Conservation (phyloP, 1,139 yeast species). For the Kluyveromyces sp. region DNA sequence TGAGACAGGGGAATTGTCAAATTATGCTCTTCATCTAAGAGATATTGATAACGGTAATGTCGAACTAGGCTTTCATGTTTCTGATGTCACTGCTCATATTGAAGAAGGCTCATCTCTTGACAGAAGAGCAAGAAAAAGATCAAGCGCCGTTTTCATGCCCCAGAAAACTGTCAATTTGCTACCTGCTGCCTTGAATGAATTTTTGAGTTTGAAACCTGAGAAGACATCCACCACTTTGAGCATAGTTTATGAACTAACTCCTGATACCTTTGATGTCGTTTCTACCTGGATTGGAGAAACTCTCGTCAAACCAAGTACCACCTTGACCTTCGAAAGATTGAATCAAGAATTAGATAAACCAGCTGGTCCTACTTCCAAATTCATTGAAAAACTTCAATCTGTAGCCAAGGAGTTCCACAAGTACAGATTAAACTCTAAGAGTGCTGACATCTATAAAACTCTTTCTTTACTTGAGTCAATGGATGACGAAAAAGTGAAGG, state of each 20-base stretch:
- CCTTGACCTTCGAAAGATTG: conserved; percentile 19
- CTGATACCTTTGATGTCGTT: conserved; percentile 64
- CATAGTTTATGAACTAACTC: conserved; percentile 74
- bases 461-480: conserved; percentile 69
- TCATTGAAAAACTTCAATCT: conserved; percentile 20
- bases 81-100: conserved; percentile 69
- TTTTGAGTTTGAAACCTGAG: conserved; percentile 57
- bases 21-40: conserved; percentile 77
- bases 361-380: conserved; percentile 17
- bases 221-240: conserved; percentile 65
- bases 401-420: conserved; percentile 60
- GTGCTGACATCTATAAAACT: conserved; percentile 46
- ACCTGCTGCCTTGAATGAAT: conserved; percentile 56
- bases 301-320: conserved; percentile 53
- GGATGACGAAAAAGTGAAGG: conserved; percentile 76
- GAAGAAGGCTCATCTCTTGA: conserved; percentile 72
- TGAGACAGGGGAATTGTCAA: conserved; percentile 52
- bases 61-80: conserved; percentile 61
- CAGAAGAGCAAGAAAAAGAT: conserved; percentile 84
- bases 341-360: conserved; percentile 33
- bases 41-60: conserved; percentile 47
- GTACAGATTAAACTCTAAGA: conserved; percentile 52
- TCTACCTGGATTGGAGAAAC: conserved; percentile 77
- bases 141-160: conserved; percentile 85
- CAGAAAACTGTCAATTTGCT: conserved; percentile 64